Base-by-base conservation (phyloP, 2,329 filamentous ascomycete species). In the Hypoxylon sp. region DNA sequence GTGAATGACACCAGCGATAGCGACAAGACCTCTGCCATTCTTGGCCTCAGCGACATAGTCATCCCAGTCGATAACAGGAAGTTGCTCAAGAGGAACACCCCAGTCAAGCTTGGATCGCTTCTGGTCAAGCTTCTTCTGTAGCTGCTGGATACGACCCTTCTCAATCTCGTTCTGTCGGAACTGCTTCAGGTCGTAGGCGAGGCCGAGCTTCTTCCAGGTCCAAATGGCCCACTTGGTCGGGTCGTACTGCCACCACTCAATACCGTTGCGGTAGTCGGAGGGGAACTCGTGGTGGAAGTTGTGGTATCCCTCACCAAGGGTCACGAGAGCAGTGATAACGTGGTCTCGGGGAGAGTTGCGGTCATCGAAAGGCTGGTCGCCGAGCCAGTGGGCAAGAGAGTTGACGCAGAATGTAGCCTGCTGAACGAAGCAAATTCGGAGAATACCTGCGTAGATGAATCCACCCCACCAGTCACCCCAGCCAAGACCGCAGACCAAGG, bases 201-300 rank as follows among this genome's bases (percentile, higher is more conserved):
- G 83, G 61, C 88, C 88, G 46, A 90, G 78, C 77, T 89, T 84
- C 83, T 90, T 90, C 85, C 86, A 89, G 54, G 79, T 77, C 88
- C 87, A 90, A 82, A 91, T 91, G 72, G 80, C 82, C 88, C 88
- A 91, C 80, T 91, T 91, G 75, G 89, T 91, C 4, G 88, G 88
- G 77, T 91, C 88, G 73, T 91, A 91, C 78, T 91, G 88, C 80
- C 85, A 85, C 87, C 88, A 91, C 74, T 90, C 82, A 67, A 90
- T 89, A 47, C 88, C 89, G 74, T 91, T 91, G 74, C 88, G 87
- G 83, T 90, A 91, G 76, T 91, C 88, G 4, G 87, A 89, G 37
- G 88, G 88, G 78, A 91, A 91, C 74, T 91, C 88, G 81, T 91
- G 89, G 80, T 91, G 89, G 83, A 91, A 91, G 82, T 91, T 91